phyloP scores from a whole-genome alignment of 345 rosid genomes.

The Turritis glabra region DNA sequence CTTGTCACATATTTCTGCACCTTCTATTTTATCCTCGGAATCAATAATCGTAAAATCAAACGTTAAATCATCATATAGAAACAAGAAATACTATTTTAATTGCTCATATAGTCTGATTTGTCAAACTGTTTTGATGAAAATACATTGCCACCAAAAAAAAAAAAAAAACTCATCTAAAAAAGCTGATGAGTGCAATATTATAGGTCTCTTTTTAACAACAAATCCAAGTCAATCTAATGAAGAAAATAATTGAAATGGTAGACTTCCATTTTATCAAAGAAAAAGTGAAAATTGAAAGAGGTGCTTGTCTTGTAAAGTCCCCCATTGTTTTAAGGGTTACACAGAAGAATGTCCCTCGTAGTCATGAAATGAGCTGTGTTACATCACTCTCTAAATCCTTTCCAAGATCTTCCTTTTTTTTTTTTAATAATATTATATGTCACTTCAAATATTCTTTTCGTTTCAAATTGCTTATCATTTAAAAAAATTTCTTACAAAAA shows the following conservation, averaged over 20 bases:
- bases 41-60: constrained; percentile 13
- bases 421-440: constrained; percentile 19
- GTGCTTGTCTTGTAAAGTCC: constrained; percentile 31
- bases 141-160: background rate
- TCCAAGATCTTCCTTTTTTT: background rate
- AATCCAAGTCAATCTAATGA: too few relatives aligned
- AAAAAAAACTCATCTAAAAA: too few relatives aligned
- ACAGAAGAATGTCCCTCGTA: constrained; percentile 40
- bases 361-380: constrained; percentile 37
- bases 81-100: background rate
- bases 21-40: constrained; percentile 9
- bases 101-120: background rate
- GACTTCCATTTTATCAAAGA: background rate
- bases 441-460: constrained; percentile 19
- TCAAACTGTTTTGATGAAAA: background rate
- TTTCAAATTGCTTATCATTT: too few relatives aligned
- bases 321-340: constrained; percentile 27
- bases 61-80: constrained; percentile 14
- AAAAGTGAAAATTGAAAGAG: constrained; percentile 19
- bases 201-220: too few relatives aligned
- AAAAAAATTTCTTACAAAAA: too few relatives aligned
- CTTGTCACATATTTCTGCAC: constrained; percentile 9
- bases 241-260: too few relatives aligned
- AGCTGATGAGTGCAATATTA: too few relatives aligned
- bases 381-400: constrained; percentile 30